phyloP scores from a whole-genome alignment of 2,329 filamentous ascomycete species.

The Trichoderma sp. region DNA sequence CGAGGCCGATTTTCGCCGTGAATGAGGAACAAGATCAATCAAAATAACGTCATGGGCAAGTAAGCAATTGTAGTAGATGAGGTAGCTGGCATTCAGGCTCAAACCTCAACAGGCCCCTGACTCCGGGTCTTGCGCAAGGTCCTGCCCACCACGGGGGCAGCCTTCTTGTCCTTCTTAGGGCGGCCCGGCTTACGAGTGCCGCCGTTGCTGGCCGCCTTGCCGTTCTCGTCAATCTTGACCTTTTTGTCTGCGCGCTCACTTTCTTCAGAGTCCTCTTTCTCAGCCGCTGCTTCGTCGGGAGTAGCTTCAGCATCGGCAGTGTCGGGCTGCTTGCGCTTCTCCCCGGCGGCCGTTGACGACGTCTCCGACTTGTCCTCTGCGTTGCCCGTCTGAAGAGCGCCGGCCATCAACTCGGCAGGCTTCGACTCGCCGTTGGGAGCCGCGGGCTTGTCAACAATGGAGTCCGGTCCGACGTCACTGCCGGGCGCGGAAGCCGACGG shows the following conservation, averaged over 20 bases:
- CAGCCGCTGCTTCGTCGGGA: conserved; percentile 30
- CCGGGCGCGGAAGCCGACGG: conserved; percentile 33
- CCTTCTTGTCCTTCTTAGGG: conserved; percentile 45
- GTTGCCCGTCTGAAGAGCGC: conserved; percentile 23
- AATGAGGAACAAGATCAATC: too few relatives aligned
- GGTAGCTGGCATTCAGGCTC: not conserved
- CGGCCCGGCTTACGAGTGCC: conserved; percentile 35
- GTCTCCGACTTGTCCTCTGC: conserved; percentile 17
- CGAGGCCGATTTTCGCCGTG: conserved; percentile 17
- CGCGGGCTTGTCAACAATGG: conserved; percentile 24
- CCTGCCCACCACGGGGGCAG: conserved; percentile 39
- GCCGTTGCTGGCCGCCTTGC: conserved; percentile 31
- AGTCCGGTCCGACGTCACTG: conserved; percentile 30
- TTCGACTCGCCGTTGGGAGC: conserved; percentile 27
- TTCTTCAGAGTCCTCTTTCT: conserved; percentile 36
- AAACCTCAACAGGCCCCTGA: conserved; percentile 44
- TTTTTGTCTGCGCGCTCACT: conserved; percentile 45
- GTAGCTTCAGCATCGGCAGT: conserved; percentile 33
- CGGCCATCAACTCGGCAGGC: conserved; percentile 30
- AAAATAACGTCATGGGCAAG: not conserved
- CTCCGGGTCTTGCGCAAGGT: conserved; percentile 49
- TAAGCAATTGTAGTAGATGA: not conserved
- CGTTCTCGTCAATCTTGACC: conserved; percentile 43
- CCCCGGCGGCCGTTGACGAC: conserved; percentile 32
- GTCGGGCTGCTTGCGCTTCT: conserved; percentile 48